Evolutionary conservation across 768 basidiomycete species (phyloP).

Genomic region (Boletus rubropictus): DNA sequence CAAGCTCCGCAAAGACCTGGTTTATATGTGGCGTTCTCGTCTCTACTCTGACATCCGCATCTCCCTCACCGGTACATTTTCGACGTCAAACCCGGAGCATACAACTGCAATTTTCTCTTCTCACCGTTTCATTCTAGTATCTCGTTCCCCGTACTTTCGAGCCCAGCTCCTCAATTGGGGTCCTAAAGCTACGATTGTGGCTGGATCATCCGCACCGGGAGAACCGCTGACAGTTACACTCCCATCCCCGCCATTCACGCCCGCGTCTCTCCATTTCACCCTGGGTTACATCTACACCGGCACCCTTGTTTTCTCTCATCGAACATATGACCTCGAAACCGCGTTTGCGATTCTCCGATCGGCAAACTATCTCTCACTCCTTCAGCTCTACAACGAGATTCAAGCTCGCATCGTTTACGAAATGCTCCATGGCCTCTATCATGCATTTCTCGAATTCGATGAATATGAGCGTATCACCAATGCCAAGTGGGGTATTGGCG

Average conservation of each 20-base stretch:
- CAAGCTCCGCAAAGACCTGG: conserved; percentile 87
- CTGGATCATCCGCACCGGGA: conserved; percentile 20
- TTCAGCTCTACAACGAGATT: conserved; percentile 70
- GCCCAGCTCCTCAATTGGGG: conserved; percentile 69
- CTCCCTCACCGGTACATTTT: conserved; percentile 65
- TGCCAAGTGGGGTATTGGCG: conserved; percentile 77
- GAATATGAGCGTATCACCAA: conserved; percentile 71
- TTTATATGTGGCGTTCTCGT: conserved; percentile 94
- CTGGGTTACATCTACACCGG: conserved; percentile 94
- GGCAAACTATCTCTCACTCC: conserved; percentile 71
- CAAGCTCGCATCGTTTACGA: conserved; percentile 81
- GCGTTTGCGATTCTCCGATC: conserved; percentile 86
- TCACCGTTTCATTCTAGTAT: conserved; percentile 89
- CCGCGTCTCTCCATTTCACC: conserved; percentile 89
- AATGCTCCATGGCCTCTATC: conserved; percentile 87
- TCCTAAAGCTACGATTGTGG: conserved; percentile 31
- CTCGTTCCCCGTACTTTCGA: conserved; percentile 85
- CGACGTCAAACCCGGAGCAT: conserved; percentile 56
- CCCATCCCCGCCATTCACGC: conserved; percentile 91
- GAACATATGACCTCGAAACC: conserved; percentile 88
- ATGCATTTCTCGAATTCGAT: conserved; percentile 73
- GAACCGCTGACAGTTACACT: conserved; percentile 63
- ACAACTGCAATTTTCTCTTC: conserved; percentile 83
- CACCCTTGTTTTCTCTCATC: conserved; percentile 86
- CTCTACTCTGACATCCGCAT: conserved; percentile 91